Base-by-base conservation (phyloP, 2,329 filamentous ascomycete genomes). In the Chaetomium olivaceum region DNA sequence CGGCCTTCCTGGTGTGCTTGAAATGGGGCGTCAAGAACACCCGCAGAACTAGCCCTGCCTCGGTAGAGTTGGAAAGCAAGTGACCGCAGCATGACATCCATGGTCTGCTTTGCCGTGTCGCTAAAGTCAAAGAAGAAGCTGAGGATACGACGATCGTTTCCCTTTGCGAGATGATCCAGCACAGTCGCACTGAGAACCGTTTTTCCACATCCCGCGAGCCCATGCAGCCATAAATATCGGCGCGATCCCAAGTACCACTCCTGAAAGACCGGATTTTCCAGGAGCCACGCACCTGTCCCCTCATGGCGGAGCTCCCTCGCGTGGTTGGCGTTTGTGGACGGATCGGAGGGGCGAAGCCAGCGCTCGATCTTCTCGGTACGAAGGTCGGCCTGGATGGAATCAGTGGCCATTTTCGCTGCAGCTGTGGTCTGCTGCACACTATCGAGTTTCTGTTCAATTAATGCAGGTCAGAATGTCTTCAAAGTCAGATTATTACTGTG, bases 341-440 rank as follows among this genome's bases (percentile, higher is more conserved):
- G 56, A 60, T 59, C 57, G 2, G n/a, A 12, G 39, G 62, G 62
- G 31, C 48, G 39, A 31, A 64, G 62, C 62, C 50, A 64, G 29
- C n/a, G 14, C 56, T 56, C 48, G 33, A 64, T 39, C 48, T 63
- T 59, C 29, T 59, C 46, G 36, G 56, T 54, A 58, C 19, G 33
- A 33, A 43, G 33, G 21, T 43, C n/a, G 16, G 55, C 25, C 33
- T 16, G 56, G 14, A 62, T 62, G 21, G 60, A 56, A 48, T 56
- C 52, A 43, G 48, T 33, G 27, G 27, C 27, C 27, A 29, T 29
- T 29, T 29, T 29, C 27, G 27, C 27, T 29, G 27, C 27, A 29
- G 27, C 27, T 29, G 27, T 29, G 27, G 55, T 58, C 55, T 63
- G 31, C 25, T 46, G 43, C 31, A 63, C 27, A 29, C 21, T 21